Base-by-base conservation (phyloP, 2,329 filamentous ascomycete genomes). In the Balansia obtecta region DNA sequence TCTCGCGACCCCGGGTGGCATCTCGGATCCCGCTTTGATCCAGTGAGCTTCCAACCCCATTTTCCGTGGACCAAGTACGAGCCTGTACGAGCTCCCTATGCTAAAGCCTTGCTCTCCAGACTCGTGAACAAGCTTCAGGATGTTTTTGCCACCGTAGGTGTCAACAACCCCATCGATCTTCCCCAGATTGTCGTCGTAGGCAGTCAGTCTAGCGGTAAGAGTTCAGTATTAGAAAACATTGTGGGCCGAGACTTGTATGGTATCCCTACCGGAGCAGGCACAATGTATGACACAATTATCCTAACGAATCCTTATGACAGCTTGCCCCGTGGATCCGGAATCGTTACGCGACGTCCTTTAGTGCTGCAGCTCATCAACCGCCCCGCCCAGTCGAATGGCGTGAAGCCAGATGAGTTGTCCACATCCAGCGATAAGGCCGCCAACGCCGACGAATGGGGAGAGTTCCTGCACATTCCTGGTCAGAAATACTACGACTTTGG, bases 61-160 rank as follows among this genome's bases (percentile, higher is more conserved):
- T n/a, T 18, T n/a, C 18, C 3, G n/a, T n/a, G 22, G 32, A 32
- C 18, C 18, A 18, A 4, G 13, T 45, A 33, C 9, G 20, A 38
- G 18, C 32, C 10, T 33, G 39, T 22, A 13, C 27, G 22, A 42
- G 42, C 15, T 39, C 10, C 11, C 6, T 20, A 18, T 47, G 44
- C 54, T 58, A 48, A 57, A 13, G 20, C 12, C 43, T 11, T 15
- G 7, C 15, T 40, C 18, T 30, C 50, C 60, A 84, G 80, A 64
- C 85, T 97, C 61, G 93, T 98, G 67, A 98, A 98, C 77, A 97
- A 95, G 76, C 83, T 98, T 45, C 93, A 98, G 69, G 93, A 98
- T 88, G 93, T 98, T 60, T 98, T 98, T 68, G 85, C 91, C 55
- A 97, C 93, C 41, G 93, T 98, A 60, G 93, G 93, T 61, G 93